Base-by-base conservation (phyloP, 768 basidiomycete genomes). In the Cyathus striatus region DNA sequence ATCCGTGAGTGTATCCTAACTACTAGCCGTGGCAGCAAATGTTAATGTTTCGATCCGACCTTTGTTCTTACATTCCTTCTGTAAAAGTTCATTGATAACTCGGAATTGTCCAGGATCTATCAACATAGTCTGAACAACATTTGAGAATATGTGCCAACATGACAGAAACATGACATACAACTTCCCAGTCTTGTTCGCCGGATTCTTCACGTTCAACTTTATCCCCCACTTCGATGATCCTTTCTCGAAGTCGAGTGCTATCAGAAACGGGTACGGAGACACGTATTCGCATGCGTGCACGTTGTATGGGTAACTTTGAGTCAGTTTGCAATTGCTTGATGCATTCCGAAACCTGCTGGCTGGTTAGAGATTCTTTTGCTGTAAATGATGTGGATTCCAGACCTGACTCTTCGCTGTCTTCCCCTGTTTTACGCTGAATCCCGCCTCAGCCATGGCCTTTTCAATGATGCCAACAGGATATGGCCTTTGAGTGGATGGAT, bases 401-500 rank as follows among this genome's bases (percentile, higher is more conserved):
- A 88, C 90, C 78, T 99, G 96, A 40, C 86, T 88, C 68, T 99
- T 99, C 4, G 93, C 94, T 17, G 78, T 86, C 70, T 97, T 97
- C 49, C 83, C 82, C 35, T 75, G 75, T 53, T 89, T 86, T 21
- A 95, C 86, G 51, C 90, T 95, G 64, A 87, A 94, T 1, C 94
- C 94, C 6, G 90, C 86, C 58, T 98, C 94, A 6, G 80, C 67
- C 95, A 99, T 95, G 0, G 93, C 93, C 64, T 96, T 98, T 59
- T 99, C 96, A 49, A 99, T 90, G 72, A 98, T 90, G 14, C 90
- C 85, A 23, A 95, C 90, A 4, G 92, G 85, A 59, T 97, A 93
- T 4, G 94, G 92, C 7, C 81, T 70, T 58, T 90, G 85, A 1
- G 92, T 95, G 3, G 75, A 66, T 1, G 96, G 96, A 56, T 98